Conservation (phyloP, 2,329 filamentous ascomycete species). For the Microcera coccophila region DNA sequence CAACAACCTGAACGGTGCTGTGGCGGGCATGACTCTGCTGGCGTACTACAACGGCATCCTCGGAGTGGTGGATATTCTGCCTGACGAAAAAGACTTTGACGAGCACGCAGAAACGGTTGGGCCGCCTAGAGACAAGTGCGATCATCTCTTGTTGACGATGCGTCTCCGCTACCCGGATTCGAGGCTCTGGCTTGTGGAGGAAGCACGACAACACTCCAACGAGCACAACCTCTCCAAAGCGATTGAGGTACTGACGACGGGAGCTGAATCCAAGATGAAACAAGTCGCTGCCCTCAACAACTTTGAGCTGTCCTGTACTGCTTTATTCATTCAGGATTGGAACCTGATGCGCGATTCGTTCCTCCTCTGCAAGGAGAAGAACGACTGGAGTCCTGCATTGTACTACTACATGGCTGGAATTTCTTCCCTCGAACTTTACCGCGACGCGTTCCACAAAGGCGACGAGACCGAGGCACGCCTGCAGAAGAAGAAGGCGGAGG, state of each 20-base stretch:
- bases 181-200: slow-evolving; percentile 82
- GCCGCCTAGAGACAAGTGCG: slow-evolving; percentile 67
- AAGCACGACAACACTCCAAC: slow-evolving; percentile 71
- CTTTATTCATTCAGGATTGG: slow-evolving; percentile 78
- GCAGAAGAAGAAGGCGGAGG: slow-evolving; percentile 62
- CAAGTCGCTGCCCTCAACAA: slow-evolving; percentile 81
- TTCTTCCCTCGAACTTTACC: slow-evolving; percentile 77
- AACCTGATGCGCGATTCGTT: slow-evolving; percentile 70
- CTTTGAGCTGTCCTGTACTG: slow-evolving; percentile 77
- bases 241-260: slow-evolving; percentile 58
- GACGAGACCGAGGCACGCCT: slow-evolving; percentile 45
- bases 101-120: slow-evolving; percentile 58
- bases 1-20: slow-evolving; percentile 85
- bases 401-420: slow-evolving; percentile 86
- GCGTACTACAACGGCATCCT: slow-evolving; percentile 86
- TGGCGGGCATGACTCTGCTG: slow-evolving; percentile 76
- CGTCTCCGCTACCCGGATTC: slow-evolving; percentile 74
- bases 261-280: slow-evolving; percentile 68
- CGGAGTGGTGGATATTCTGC: slow-evolving; percentile 83
- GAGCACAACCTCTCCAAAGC: slow-evolving; percentile 64
- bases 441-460: slow-evolving; percentile 46
- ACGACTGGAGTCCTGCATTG: slow-evolving; percentile 84
- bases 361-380: slow-evolving; percentile 69
- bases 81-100: slow-evolving; percentile 52
- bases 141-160: slow-evolving; percentile 68